These are phyloP conservation scores for Diaporthe aspalathi DNA, from an alignment of 2,329 filamentous ascomycete species.

Conservation along the genomic window DNA sequence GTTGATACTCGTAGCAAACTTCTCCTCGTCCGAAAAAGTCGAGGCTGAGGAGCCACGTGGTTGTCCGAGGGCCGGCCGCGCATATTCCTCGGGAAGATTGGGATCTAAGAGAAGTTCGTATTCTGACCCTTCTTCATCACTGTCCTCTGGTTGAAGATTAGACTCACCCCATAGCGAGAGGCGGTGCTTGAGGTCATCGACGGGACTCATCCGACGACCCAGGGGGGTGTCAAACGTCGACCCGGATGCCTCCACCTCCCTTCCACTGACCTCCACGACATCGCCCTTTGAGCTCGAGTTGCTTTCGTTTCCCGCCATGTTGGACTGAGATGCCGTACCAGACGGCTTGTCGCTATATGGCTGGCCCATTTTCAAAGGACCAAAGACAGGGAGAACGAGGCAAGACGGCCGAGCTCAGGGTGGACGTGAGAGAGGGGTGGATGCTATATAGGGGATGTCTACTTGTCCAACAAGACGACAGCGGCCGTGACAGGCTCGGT, in stretches of 20 bases:
- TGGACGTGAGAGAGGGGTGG: slow-evolving; percentile 33
- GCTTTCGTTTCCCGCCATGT: slow-evolving; percentile 44
- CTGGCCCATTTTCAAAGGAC: slow-evolving; percentile 47
- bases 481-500: slow-evolving; percentile 37
- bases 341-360: slow-evolving; percentile 48
- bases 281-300: slow-evolving; percentile 45
- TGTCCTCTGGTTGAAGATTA: slow-evolving; percentile 49
- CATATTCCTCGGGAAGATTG: slow-evolving; percentile 59
- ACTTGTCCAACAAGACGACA: slow-evolving; percentile 12
- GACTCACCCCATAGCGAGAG: slow-evolving; percentile 57
- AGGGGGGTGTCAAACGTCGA: slow-evolving; percentile 37
- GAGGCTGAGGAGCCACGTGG: slow-evolving; percentile 28
- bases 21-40: slow-evolving; percentile 43
- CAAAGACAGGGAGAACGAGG: slow-evolving; percentile 40
- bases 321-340: slow-evolving; percentile 45
- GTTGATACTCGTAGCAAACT: slow-evolving; percentile 37
- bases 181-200: slow-evolving; percentile 51
- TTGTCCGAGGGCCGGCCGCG: slow-evolving; percentile 46
- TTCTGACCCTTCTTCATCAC: slow-evolving; percentile 62
- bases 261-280: slow-evolving; percentile 46
- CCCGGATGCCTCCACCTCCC: slow-evolving; percentile 43
- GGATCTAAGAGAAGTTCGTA: slow-evolving; percentile 68
- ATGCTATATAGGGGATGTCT: slow-evolving; percentile 44
- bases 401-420: slow-evolving; percentile 36
- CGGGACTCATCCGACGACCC: slow-evolving; percentile 42